Evolutionary conservation across 2,329 filamentous ascomycete species (phyloP), one percentile per base, ranked within the genome.

Genomic region (Colletotrichum eleusines): DNA sequence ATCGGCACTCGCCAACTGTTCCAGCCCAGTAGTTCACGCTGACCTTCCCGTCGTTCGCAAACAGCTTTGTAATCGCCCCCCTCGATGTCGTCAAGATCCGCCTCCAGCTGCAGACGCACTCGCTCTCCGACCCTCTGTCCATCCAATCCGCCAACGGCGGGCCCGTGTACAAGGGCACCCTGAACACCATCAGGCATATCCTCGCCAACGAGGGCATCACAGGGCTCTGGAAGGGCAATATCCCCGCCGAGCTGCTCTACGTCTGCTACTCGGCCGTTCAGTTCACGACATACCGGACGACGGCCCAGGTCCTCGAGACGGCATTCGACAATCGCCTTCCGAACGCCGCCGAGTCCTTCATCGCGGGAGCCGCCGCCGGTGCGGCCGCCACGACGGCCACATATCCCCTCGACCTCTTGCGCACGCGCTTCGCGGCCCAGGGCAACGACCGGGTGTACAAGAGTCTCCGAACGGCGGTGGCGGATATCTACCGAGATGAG

Each of bases 71-170:
- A 78, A 92, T 98, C 79, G 94, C 96, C 23, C 96, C 96, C 63
- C 92, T 99, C 75, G 96, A 99, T 81, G 96, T 99, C 73, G 90
- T 98, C 83, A 98, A 99, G 85, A 99, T 99, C 82, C 93, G 96
- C 57, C 91, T 98, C 55, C 96, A 99, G 80, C 90, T 99, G 23
- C 96, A 98, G 81, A 89, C 93, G 54, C 92, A 97, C 83, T 94
- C 94, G 59, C 88, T 93, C 71, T 92, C 91, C 76, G 92, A 95
- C 77, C 92, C 94, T 2, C 81, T 90, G 12, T 87, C 89, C 55
- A 85, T 89, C 73, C 83, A 83, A 73, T 74, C 83, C 71, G 79
- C 84, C 16, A 81, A 79, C 63, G 84, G 84, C 74, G 82, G 84
- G 18, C 83, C 84, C 55, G 78, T 86, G 72, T 93, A 95, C 83